Conservation (phyloP, 129 eudicot species). For the Cynara cardunculus region DNA sequence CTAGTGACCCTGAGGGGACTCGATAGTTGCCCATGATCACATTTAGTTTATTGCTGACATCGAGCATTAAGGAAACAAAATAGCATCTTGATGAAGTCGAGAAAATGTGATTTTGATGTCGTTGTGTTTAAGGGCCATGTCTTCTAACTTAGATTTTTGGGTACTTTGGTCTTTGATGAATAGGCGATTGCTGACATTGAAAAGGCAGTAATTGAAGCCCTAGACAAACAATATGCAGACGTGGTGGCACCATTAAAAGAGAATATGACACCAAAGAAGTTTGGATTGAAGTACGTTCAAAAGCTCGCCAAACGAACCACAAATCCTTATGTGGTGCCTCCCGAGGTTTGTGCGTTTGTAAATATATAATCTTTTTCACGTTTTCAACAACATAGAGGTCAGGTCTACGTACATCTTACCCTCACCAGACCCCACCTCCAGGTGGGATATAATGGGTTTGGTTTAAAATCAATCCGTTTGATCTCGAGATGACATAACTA, state of each 20-base stretch:
- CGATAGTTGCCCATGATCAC: no score
- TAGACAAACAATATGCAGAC: slow-evolving; percentile 69
- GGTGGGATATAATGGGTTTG: not conserved
- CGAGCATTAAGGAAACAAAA: not conserved
- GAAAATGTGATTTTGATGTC: not conserved
- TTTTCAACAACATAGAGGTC: not conserved
- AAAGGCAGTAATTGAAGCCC: slow-evolving; percentile 60
- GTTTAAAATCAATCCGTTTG: not conserved
- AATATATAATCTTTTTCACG: not conserved
- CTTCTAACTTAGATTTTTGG: not conserved
- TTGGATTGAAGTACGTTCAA: slow-evolving; percentile 60
- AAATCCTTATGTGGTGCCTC: slow-evolving; percentile 50
- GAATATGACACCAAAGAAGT: slow-evolving; percentile 55
- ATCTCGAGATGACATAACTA: not conserved
- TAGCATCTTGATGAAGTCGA: not conserved
- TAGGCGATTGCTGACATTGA: slow-evolving; percentile 72
- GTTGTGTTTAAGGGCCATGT: not conserved
- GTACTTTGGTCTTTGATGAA: slow-evolving; percentile 12
- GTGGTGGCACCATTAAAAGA: slow-evolving; percentile 64
- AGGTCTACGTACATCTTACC: no score
- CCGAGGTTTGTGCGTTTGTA: slow-evolving; percentile 37
- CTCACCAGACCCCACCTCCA: not conserved
- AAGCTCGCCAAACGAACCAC: slow-evolving; percentile 56
- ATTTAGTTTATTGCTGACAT: not conserved
- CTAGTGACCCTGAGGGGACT: no score